Conservation (phyloP, 2,329 filamentous ascomycete genomes). For the Ophiostoma piceae region DNA sequence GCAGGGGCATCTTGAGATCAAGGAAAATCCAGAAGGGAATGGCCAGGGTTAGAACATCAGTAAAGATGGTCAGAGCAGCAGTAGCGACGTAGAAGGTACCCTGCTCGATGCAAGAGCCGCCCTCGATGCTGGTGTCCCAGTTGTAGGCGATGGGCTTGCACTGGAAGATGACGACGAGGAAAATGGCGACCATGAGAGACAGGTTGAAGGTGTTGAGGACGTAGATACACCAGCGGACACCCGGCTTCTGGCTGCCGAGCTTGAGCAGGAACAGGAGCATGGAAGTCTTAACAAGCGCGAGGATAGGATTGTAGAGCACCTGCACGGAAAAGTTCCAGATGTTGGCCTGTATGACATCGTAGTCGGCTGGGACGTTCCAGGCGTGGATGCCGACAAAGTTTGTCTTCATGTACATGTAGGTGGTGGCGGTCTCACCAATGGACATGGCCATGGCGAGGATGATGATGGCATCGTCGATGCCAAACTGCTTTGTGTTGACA, state of each 20-base stretch:
- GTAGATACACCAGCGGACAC: slow-evolving; percentile 31
- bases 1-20: slow-evolving; percentile 32
- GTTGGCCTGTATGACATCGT: slow-evolving; percentile 18
- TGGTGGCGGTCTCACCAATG: slow-evolving; percentile 22
- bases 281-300: slow-evolving; percentile 35
- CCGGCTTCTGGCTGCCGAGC: slow-evolving; percentile 32
- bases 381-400: slow-evolving; percentile 27
- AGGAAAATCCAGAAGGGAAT: slow-evolving; percentile 39
- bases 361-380: slow-evolving; percentile 19
- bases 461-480: slow-evolving; percentile 25
- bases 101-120: slow-evolving; percentile 36
- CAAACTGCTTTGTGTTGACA: slow-evolving; percentile 28
- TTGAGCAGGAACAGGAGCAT: slow-evolving; percentile 35
- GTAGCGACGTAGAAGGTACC: slow-evolving; percentile 33
- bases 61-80: slow-evolving; percentile 41
- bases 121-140: slow-evolving; percentile 41
- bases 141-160: slow-evolving; percentile 41
- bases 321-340: slow-evolving; percentile 27
- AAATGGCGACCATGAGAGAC: slow-evolving; percentile 33
- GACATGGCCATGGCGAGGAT: slow-evolving; percentile 25
- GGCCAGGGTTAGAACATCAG: slow-evolving; percentile 41
- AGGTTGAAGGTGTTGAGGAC: slow-evolving; percentile 34
- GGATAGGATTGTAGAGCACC: slow-evolving; percentile 28
- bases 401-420: slow-evolving; percentile 25
- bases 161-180: slow-evolving; percentile 36